These are phyloP conservation scores for Sophora flavescens DNA, from an alignment of 306 rosid genomes.

Conservation along the genomic window DNA sequence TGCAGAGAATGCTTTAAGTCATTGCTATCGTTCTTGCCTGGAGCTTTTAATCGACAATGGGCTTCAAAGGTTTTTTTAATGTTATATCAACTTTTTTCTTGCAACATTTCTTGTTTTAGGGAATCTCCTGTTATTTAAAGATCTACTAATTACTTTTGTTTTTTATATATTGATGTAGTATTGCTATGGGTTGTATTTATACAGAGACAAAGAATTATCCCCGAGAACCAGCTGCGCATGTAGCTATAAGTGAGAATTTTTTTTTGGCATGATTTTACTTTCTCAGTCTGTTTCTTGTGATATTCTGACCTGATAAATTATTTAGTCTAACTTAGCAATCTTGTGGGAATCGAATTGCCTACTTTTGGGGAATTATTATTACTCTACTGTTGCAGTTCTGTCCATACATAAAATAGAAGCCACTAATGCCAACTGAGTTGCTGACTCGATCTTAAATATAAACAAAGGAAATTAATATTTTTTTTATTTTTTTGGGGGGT, in stretches of 20 bases:
- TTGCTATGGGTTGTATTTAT: slow-evolving; percentile 96
- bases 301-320: slow-evolving; percentile 19
- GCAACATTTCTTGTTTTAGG: slow-evolving; percentile 19
- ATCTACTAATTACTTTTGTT: slow-evolving; percentile 44
- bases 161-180: slow-evolving; percentile 64
- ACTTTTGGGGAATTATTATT: slow-evolving; percentile 1
- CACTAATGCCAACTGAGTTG: slow-evolving; percentile 26
- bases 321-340: slow-evolving; percentile 21
- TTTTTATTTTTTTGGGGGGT: neutral
- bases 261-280: slow-evolving; percentile 41
- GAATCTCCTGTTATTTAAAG: slow-evolving; percentile 33
- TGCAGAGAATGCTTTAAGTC: slow-evolving; percentile 98
- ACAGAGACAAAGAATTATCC: slow-evolving; percentile 97
- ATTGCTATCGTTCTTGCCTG: slow-evolving; percentile 94
- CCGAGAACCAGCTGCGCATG: slow-evolving; percentile 99
- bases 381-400: slow-evolving; percentile 24
- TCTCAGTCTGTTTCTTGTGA: slow-evolving; percentile 35
- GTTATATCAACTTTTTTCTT: slow-evolving; percentile 34
- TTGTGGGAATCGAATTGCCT: slow-evolving; percentile 20
- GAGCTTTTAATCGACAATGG: slow-evolving; percentile 95
- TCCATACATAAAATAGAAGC: slow-evolving; percentile 18
- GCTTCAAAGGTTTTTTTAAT: slow-evolving; percentile 68
- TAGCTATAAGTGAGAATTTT: slow-evolving; percentile 88
- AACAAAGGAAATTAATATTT: slow-evolving; percentile 9
- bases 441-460: neutral